Evolutionary conservation across 2,329 filamentous ascomycete species (phyloP).

Genomic region (Fusarium buharicum): DNA sequence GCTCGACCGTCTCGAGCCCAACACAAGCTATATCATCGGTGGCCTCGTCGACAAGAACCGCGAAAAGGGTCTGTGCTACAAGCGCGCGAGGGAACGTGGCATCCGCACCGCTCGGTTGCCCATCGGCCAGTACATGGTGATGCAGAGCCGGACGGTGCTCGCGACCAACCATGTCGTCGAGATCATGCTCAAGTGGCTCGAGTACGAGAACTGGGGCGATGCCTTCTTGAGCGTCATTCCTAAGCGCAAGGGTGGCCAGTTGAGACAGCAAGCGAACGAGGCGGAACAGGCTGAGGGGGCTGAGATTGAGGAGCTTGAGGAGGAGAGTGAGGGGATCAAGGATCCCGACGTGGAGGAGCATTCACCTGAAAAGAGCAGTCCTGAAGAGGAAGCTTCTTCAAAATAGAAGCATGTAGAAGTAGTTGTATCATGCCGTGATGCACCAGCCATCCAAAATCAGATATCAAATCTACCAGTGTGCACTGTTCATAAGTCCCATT

Average conservation of each 20-base stretch:
- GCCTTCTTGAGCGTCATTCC: conserved; percentile 91
- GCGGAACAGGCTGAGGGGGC: conserved; percentile 37
- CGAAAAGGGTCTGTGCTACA: conserved; percentile 94
- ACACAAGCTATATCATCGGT: conserved; percentile 92
- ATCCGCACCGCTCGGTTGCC: conserved; percentile 91
- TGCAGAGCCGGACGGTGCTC: conserved; percentile 86
- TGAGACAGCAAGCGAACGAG: conserved; percentile 59
- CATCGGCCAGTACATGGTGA: conserved; percentile 94
- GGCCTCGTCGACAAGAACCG: conserved; percentile 96
- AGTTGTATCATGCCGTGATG: conserved; percentile 30
- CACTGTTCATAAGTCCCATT: conserved; percentile 28
- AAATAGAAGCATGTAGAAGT: conserved; percentile 23
- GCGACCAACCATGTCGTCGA: conserved; percentile 96
- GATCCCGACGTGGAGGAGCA: conserved; percentile 22
- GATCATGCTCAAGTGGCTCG: conserved; percentile 94
- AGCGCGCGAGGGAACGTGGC: conserved; percentile 76
- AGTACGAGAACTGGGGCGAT: conserved; percentile 88
- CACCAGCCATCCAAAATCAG: conserved; percentile 34
- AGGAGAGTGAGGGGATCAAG: conserved; percentile 47
- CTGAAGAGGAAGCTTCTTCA: conserved; percentile 13
- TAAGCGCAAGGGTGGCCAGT: conserved; percentile 82
- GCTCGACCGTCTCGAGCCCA: conserved; percentile 82
- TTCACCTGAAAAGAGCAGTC: conserved; percentile 3
- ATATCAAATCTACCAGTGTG: conserved; percentile 34
- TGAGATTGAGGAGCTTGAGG: conserved; percentile 47